Evolutionary conservation across 2,329 filamentous ascomycete species (phyloP), one percentile per base, ranked within the genome.

Genomic region (Exophiala aquamarina): DNA sequence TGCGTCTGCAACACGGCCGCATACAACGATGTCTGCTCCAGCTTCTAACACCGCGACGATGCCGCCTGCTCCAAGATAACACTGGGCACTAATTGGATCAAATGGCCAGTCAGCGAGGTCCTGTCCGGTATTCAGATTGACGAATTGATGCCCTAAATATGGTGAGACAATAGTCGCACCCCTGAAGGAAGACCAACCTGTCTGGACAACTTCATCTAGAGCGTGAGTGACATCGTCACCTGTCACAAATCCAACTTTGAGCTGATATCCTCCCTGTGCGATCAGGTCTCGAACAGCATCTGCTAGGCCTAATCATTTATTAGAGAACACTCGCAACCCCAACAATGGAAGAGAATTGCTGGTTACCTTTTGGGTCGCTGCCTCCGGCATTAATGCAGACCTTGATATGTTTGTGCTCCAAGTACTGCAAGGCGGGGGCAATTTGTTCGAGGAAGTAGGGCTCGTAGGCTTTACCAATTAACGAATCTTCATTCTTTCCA

Each of bases 331-430:
- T n/a, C n/a, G n/a, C n/a, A n/a, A n/a, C n/a, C n/a, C n/a, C n/a
- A n/a, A n/a, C n/a, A n/a, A n/a, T n/a, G n/a, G n/a, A n/a, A n/a
- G n/a, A n/a, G n/a, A n/a, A n/a, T n/a, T n/a, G n/a, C n/a, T 47
- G 29, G 73, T 71, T 2, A 63, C 50, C 2, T 50, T 19, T 52
- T 67, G 78, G 78, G 48, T 81, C 76, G 11, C 75, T 67, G 2
- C 72, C 76, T 1, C 79, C 79, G 2, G 78, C 78, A 55, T 82
- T 81, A 42, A 79, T 65, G 18, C 78, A 66, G 5, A 81, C 64
- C 51, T 77, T 79, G 62, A 81, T 80, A 0, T 66, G 57, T 47
- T 15, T 29, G 13, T 37, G 21, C 3, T 29, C 39, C 3, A 48
- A 9, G 13, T 37, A 8, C 4, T 10, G 20, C 14, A 48, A n/a